Evolutionary conservation across 805 yeast species (phyloP).

Genomic region (Suhomyces pyralidae): DNA sequence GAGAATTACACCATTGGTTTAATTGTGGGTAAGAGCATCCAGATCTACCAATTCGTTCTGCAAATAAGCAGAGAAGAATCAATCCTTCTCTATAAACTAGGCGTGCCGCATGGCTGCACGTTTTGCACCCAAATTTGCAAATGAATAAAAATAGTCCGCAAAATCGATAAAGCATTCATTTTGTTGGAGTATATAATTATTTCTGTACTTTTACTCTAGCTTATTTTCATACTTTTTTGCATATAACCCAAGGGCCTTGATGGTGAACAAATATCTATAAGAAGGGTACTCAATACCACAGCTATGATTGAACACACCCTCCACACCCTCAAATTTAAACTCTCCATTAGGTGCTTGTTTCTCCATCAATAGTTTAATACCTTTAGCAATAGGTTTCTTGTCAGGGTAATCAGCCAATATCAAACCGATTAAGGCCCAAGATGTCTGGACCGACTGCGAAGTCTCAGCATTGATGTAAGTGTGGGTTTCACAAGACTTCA

Average conservation of each 20-base stretch:
- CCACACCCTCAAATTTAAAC: conserved; percentile 80
- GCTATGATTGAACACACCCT: conserved; percentile 92
- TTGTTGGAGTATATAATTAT: not conserved
- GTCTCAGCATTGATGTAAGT: conserved; percentile 64
- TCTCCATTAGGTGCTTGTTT: conserved; percentile 77
- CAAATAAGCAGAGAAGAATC: not conserved
- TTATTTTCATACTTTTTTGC: conserved; percentile 26
- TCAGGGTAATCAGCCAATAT: conserved; percentile 80
- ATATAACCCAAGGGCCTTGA: conserved; percentile 87
- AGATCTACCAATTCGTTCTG: not conserved
- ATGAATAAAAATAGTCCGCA: too few relatives aligned
- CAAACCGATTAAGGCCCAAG: conserved; percentile 88
- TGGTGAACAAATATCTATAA: conserved; percentile 83
- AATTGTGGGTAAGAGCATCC: not conserved
- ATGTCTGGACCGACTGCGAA: conserved; percentile 81
- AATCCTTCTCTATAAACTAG: too few relatives aligned
- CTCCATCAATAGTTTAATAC: conserved; percentile 57
- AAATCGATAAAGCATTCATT: too few relatives aligned
- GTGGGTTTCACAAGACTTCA: conserved; percentile 83
- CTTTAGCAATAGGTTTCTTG: conserved; percentile 55
- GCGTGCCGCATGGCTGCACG: too few relatives aligned
- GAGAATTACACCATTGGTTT: not conserved
- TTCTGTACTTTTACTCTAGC: not conserved
- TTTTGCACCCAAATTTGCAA: too few relatives aligned
- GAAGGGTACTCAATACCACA: conserved; percentile 95